A percentile compares a stretch with the other conserved stretches of the same genome.
Evolutionary conservation across 1,139 yeast species (phyloP).

Genomic region (Pichia sp.): DNA sequence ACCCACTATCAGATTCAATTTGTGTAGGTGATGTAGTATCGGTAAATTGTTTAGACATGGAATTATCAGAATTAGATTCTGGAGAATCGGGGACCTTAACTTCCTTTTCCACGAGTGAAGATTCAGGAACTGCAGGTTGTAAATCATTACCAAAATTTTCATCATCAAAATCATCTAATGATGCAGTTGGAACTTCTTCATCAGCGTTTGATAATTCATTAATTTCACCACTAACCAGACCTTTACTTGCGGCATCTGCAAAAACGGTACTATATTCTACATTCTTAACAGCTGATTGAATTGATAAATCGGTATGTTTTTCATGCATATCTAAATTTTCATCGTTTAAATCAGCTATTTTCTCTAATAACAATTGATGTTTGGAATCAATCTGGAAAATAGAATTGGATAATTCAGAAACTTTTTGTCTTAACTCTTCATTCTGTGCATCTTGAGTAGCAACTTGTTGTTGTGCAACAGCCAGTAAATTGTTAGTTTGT

Average conservation of each 20-base stretch:
- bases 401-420: slow-evolving; percentile 39
- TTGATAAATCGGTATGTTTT: slow-evolving; percentile 28
- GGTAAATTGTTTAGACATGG: slow-evolving; percentile 6
- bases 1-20: background rate
- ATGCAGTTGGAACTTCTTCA: slow-evolving; percentile 29
- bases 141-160: slow-evolving; percentile 16
- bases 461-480: slow-evolving; percentile 65
- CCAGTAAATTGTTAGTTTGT: slow-evolving; percentile 55
- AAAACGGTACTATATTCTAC: slow-evolving; percentile 25
- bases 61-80: background rate
- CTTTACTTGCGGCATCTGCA: slow-evolving; percentile 28
- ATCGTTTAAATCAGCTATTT: slow-evolving; percentile 34
- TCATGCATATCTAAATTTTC: slow-evolving; percentile 34
- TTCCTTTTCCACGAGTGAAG: background rate
- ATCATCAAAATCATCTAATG: slow-evolving; percentile 31
- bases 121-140: background rate
- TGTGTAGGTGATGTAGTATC: slow-evolving; percentile 4
- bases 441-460: slow-evolving; percentile 49
- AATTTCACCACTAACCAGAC: slow-evolving; percentile 22
- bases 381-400: slow-evolving; percentile 34
- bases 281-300: slow-evolving; percentile 31
- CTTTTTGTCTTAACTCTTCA: slow-evolving; percentile 40
- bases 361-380: slow-evolving; percentile 29
- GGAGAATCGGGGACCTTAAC: slow-evolving; percentile 5
- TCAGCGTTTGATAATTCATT: slow-evolving; percentile 14